Conservation (phyloP, 768 basidiomycete species). For the Hygrocybe coccinea region DNA sequence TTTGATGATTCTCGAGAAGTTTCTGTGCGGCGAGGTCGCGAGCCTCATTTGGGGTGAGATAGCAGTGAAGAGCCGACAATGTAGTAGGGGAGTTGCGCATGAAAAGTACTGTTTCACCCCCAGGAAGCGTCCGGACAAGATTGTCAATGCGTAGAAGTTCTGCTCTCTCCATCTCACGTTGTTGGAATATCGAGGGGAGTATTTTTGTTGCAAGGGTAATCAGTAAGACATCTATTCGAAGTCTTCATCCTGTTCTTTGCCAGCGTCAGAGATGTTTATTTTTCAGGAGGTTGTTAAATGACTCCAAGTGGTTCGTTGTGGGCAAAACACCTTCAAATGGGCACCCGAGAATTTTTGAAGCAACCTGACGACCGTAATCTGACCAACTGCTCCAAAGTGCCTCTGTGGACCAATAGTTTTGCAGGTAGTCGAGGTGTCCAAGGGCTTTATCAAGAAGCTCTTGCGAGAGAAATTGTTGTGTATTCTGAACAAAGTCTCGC, state of each 20-base stretch:
- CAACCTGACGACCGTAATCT: conserved; percentile 18
- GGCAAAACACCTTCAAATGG: conserved; percentile 28
- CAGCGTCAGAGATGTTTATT: conserved; percentile 23
- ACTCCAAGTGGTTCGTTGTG: conserved; percentile 39
- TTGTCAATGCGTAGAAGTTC: neutral
- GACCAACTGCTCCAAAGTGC: conserved; percentile 34
- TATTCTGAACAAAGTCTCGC: neutral
- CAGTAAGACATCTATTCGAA: conserved; percentile 23
- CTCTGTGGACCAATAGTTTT: conserved; percentile 21
- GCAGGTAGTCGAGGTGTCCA: conserved; percentile 22
- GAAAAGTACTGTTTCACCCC: no score
- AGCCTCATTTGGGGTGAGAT: neutral
- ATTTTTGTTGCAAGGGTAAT: conserved; percentile 13
- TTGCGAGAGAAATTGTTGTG: neutral
- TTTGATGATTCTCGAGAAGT: neutral
- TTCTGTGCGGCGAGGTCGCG: neutral
- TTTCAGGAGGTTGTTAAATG: conserved; percentile 35
- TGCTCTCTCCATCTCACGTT: conserved; percentile 4
- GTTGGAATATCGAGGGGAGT: conserved; percentile 15
- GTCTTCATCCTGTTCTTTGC: conserved; percentile 25
- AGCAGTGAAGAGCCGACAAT: neutral
- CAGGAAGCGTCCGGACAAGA: neutral
- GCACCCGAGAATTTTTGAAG: conserved; percentile 19
- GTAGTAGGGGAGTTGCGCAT: no score
- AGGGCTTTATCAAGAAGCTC: conserved; percentile 9